Base-by-base conservation (phyloP, 164 flowering plant species). In the Nymphaea colorata region DNA sequence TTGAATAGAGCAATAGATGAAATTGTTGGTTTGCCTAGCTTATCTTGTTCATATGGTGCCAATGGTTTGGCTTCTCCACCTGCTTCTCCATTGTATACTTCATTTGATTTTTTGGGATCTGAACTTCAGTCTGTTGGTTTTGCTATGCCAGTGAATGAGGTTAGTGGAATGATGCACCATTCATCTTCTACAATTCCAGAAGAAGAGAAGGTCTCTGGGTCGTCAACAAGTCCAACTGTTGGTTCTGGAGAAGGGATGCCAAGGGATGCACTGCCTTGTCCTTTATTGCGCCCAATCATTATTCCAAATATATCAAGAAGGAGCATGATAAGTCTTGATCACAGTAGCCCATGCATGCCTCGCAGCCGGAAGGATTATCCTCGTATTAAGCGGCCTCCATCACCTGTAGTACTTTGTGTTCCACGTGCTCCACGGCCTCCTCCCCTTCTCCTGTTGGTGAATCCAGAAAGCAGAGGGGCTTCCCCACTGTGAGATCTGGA, bases 401-500 rank as follows among this genome's bases (percentile, higher is more conserved):
- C 98, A 62, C 98, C 98, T 69, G 93, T 93, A 17, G 91, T 93
- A 59, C 93, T 89, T 63, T 93, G 93, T 81, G 96, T 89, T 76
- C 89, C 98, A 63, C 81, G 85, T 67, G 92, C 96, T 70, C 97
- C 98, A 62, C 84, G 83, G 18, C 97, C 89, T 7, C 96, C 96
- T 62, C 93, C 96, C 96, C 96, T 11, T 89, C 96, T 73, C 86
- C 93, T 69, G 95, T 83, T 68, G 81, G 90, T 61, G 91, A 89
- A 72, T 83, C 94, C 41, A 86, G 96, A 79, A 89, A 81, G 69
- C 89, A 83, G 36, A 84, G 88, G 67, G 96, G 98, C 42, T 89
- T 91, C 76, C 95, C 98, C 41, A 86, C 90, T 67, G 97, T 89
- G 69, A 86, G 98, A 75, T 91, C 98, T 77, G 98, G 98, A 73